Evolutionary conservation across 2,329 filamentous ascomycete genomes (phyloP), one percentile per base, ranked within the genome.

Genomic region (Myriosclerotinia scirpicola): DNA sequence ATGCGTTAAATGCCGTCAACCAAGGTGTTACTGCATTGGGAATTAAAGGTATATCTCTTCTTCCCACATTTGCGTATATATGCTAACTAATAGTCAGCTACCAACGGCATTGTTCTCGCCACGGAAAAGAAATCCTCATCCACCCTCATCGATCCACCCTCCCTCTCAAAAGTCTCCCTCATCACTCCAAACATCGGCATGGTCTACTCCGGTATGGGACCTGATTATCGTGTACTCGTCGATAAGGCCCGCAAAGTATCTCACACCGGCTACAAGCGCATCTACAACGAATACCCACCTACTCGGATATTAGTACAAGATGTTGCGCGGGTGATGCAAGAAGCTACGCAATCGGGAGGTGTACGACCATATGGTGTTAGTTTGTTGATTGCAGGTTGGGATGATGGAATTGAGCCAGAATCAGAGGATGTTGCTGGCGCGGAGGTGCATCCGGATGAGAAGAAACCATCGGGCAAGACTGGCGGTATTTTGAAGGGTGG

Each of bases 281-380:
- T 99, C 83, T 99, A 99, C 85, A 99, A 99, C 82, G 95, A 99
- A 83, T 99, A 99, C 83, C 95, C 95, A n/a, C 95, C 95, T 7
- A 99, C 95, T 67, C 89, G 95, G 79, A 99, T 99, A 90, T 87
- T 99, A 82, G 95, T 99, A 67, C 95, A 99, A 81, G 95, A 99
- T 76, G 93, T 99, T 67, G 95, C 95, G 68, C 87, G 93, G 71
- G 94, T 98, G 73, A 97, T 99, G 90, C 95, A 99, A 81, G 95
- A 99, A 82, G 95, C 95, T 69, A 99, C 95, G 68, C 95, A 99
- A 81, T 97, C 92, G 50, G 95, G 95, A 77, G 95, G 95, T 87
- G 94, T 99, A 71, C 87, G 95, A 71, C 95, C 95, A 56, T 99
- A 98, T 78, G 95, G 95, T 76, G 95, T 99, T 75, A 96, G 92